phyloP scores from a whole-genome alignment of 2,329 filamentous ascomycete genomes.

The Ceratocystiopsis minuta region DNA sequence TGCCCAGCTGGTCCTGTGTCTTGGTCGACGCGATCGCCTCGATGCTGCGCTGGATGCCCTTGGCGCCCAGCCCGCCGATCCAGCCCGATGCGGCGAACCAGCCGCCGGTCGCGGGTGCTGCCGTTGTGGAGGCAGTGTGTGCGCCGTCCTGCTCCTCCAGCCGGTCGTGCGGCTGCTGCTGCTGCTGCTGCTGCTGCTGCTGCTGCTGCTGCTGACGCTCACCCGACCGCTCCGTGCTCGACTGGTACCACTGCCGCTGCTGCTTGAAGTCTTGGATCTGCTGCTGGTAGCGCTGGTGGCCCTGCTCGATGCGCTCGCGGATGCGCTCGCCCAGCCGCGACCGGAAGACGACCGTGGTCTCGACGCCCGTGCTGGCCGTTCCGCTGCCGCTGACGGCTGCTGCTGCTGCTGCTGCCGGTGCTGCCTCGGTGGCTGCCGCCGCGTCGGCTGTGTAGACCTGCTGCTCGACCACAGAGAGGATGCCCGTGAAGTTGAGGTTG shows the following conservation, averaged over 20 bases:
- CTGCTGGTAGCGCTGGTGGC: slow-evolving; percentile 13
- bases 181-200: slow-evolving; percentile 2
- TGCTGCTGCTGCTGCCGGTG: slow-evolving; percentile 7
- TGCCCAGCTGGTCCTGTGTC: slow-evolving; percentile 59
- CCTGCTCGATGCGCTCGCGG: slow-evolving; percentile 32
- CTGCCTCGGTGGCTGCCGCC: slow-evolving; percentile 2
- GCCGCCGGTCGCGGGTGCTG: slow-evolving; percentile 3
- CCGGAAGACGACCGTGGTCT: slow-evolving; percentile 55
- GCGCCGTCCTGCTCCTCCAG: slow-evolving; percentile 15
- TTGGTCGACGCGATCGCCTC: slow-evolving; percentile 62
- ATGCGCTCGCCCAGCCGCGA: slow-evolving; percentile 55
- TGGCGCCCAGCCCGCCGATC: slow-evolving; percentile 39
- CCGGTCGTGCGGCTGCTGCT: slow-evolving; percentile 9
- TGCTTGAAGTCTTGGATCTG: slow-evolving; percentile 8
- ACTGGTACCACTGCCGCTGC: slow-evolving; percentile 6
- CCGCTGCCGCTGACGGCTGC: not conserved
- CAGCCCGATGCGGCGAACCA: slow-evolving; percentile 23
- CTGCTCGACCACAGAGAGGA: slow-evolving; percentile 59
- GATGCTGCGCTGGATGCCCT: slow-evolving; percentile 60
- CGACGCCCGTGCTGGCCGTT: slow-evolving; percentile 41
- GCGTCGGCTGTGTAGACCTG: slow-evolving; percentile 41
- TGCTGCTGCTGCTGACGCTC: slow-evolving; percentile 15
- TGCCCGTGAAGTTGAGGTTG: slow-evolving; percentile 68
- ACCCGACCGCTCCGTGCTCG: too few species aligned
- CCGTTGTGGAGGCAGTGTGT: slow-evolving; percentile 4